Conservation (phyloP, 805 yeast genomes). For the Lipomyces anomalus region DNA sequence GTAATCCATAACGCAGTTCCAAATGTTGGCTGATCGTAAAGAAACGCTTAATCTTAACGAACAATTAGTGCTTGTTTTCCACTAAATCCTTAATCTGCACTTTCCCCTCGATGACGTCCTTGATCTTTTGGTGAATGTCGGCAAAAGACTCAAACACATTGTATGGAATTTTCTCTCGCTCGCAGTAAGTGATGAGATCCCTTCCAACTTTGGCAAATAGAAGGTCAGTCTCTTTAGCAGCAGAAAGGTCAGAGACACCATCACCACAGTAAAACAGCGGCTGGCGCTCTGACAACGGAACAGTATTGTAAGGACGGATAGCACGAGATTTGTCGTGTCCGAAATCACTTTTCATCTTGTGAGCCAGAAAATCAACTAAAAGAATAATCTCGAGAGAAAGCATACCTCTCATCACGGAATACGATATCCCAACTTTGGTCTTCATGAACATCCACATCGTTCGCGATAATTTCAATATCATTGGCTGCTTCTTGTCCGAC, state of each 20-base stretch:
- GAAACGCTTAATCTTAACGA: no score
- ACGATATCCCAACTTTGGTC: conserved; percentile 75
- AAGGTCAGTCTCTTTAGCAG: conserved; percentile 91
- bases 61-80: conserved; percentile 1
- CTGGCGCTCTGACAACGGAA: conserved; percentile 45
- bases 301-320: conserved; percentile 46
- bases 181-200: conserved; percentile 82
- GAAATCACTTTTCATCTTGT: no score
- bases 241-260: conserved; percentile 92
- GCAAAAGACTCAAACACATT: conserved; percentile 71
- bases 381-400: no score
- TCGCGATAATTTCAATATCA: conserved; percentile 74
- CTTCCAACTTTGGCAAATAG: conserved; percentile 90
- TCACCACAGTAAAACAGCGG: conserved; percentile 90
- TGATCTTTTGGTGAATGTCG: conserved; percentile 63
- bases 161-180: conserved; percentile 73
- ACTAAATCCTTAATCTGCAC: conserved; percentile 25
- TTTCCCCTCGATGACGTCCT: conserved; percentile 46
- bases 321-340: conserved; percentile 94
- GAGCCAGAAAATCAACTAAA: no score
- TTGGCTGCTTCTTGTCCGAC: conserved; percentile 71
- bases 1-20: no score
- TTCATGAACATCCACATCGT: conserved; percentile 54
- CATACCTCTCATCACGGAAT: conserved; percentile 77
- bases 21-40: no score